Evolutionary conservation across 805 yeast species (phyloP).

Genomic region (Danielia reshetovae): DNA sequence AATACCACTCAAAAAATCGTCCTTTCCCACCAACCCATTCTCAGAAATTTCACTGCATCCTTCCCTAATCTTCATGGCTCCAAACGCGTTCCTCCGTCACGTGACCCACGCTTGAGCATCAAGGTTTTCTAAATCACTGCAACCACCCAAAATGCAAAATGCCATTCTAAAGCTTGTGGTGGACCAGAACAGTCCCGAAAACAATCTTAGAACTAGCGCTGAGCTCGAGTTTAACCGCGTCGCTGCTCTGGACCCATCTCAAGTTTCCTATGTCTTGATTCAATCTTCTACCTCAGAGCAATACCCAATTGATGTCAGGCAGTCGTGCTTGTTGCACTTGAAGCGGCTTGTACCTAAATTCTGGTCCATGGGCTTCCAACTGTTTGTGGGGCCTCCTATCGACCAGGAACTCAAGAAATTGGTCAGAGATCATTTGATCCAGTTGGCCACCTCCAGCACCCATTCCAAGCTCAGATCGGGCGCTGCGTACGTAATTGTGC

Average conservation of each 20-base stretch:
- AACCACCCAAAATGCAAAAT: background rate
- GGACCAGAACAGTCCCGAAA: constrained; percentile 44
- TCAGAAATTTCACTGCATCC: too few relatives aligned
- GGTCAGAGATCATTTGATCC: constrained; percentile 50
- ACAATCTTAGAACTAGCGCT: constrained; percentile 46
- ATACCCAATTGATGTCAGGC: constrained; percentile 42
- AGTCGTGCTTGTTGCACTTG: constrained; percentile 61
- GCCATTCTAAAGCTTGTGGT: constrained; percentile 12
- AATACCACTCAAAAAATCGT: too few relatives aligned
- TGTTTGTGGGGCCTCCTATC: constrained; percentile 66
- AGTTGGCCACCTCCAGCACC: constrained; percentile 38
- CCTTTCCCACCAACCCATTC: too few relatives aligned
- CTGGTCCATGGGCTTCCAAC: constrained; percentile 83
- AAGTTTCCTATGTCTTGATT: constrained; percentile 39
- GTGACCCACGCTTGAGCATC: too few relatives aligned
- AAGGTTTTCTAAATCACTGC: background rate
- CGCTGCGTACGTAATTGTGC: constrained; percentile 72
- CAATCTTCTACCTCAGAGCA: constrained; percentile 33
- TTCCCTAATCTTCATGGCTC: too few relatives aligned
- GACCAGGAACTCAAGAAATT: constrained; percentile 46
- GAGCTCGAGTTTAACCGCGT: constrained; percentile 45
- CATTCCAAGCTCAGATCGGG: constrained; percentile 61
- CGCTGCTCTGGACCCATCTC: constrained; percentile 48
- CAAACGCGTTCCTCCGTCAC: too few relatives aligned
- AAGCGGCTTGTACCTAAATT: constrained; percentile 64